Base-by-base conservation (phyloP, 306 rosid species). In the Cucumis melo region DNA sequence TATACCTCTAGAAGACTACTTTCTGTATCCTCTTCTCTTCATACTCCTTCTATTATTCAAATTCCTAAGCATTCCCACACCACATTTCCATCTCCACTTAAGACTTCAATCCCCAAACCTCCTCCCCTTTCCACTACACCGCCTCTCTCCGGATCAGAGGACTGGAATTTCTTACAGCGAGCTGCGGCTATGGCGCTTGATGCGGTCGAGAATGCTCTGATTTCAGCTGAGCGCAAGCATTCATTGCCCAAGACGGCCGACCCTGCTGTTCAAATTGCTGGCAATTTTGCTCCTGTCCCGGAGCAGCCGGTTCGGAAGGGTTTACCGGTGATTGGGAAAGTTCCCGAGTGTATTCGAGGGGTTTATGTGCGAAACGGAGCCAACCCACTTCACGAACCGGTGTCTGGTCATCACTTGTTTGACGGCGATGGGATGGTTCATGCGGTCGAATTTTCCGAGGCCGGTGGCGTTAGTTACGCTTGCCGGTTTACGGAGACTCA, bases 371-470 rank as follows among this genome's bases (percentile, higher is more conserved):
- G 99, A 3, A 94, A 94, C 86, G 99, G 99, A 10, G 99, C 99
- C 0, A 94, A 94, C 86, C 99, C 99, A 0, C 91, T 82, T 11
- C 76, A 91, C 78, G 96, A 92, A 60, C 99, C 99, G 0, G 72
- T 79, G 1, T 92, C 96, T 39, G 99, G 99, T 0, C 99, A 94
- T 86, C 99, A 94, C 84, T 84, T 94, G 77, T 94, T 94, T 74
- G 99, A 94, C 83, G 99, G 99, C 4, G 99, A 94, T 77, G 99
- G 99, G 48, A 94, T 94, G 99, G 90, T 94, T 44, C 99, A 94
- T 77, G 95, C 97, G 17, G 87, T 94, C 1, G 65, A 82, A 8
- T 88, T 94, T 88, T 72, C 57, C 16, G 71, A 82, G 74, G 89
- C 87, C 2, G 61, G 83, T 0, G 51, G 79, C 1, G 95, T 85